Conservation (phyloP, 192 early-diverging fungal genomes). For the Mortierella claussenii region DNA sequence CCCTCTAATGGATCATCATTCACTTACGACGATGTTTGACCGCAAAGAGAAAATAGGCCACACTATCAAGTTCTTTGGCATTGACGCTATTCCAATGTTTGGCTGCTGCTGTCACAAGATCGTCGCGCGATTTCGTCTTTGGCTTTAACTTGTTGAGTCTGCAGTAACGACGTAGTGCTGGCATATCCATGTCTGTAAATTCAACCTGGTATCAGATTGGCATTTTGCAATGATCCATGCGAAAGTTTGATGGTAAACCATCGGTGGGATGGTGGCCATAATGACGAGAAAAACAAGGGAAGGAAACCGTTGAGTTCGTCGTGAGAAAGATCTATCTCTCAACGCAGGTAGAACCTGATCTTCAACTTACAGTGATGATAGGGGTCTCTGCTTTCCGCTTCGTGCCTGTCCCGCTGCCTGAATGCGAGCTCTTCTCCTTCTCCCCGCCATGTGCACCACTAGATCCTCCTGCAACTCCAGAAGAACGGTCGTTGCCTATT, state of each 20-base stretch:
- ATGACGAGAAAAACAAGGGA: no score
- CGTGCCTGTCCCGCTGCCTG: neutral
- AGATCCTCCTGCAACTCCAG: slow-evolving; percentile 9
- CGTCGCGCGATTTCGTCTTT: slow-evolving; percentile 36
- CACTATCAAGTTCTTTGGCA: slow-evolving; percentile 41
- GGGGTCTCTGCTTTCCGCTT: slow-evolving; percentile 50
- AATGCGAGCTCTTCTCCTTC: slow-evolving; percentile 21
- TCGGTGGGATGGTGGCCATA: no score
- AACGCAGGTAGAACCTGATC: neutral
- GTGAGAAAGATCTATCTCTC: neutral
- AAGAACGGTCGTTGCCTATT: slow-evolving; percentile 14
- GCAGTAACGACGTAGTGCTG: slow-evolving; percentile 44
- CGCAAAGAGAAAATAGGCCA: slow-evolving; percentile 52
- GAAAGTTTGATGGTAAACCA: no score
- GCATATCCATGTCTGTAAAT: slow-evolving; percentile 21
- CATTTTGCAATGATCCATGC: no score
- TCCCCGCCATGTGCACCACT: neutral
- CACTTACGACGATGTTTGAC: slow-evolving; percentile 52
- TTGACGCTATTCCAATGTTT: slow-evolving; percentile 32
- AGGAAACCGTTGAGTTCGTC: no score
- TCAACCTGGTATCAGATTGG: slow-evolving; percentile 36
- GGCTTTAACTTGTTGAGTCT: slow-evolving; percentile 48
- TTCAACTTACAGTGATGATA: slow-evolving; percentile 29
- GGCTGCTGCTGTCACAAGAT: slow-evolving; percentile 23
- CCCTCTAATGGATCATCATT: neutral